Percentiles rank a stretch among this genome's conserved stretches.
Evolutionary conservation across 2,329 filamentous ascomycete genomes (phyloP).

Genomic region (Byssothecium circinans): DNA sequence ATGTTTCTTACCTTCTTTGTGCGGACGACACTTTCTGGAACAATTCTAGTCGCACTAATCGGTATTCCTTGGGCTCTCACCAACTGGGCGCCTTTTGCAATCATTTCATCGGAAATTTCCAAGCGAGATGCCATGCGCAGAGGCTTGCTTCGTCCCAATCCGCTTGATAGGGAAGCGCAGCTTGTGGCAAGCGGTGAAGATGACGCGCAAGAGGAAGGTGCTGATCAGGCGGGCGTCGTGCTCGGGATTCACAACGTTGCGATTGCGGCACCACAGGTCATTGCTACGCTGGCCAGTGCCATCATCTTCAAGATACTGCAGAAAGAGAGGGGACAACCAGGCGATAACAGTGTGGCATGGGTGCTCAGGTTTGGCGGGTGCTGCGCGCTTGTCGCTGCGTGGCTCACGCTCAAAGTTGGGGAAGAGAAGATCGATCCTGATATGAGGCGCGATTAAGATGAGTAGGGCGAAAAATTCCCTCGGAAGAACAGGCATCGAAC

Average conservation of each 20-base stretch:
- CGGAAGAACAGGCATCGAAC: background rate
- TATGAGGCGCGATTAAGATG: background rate
- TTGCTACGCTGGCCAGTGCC: constrained; percentile 82
- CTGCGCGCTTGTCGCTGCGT: constrained; percentile 76
- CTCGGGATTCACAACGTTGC: constrained; percentile 96
- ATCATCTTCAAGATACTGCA: constrained; percentile 83
- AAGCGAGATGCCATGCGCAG: constrained; percentile 72
- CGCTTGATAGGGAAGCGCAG: constrained; percentile 43
- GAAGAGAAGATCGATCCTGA: constrained; percentile 54
- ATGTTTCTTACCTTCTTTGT: constrained; percentile 87
- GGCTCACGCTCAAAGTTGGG: constrained; percentile 67
- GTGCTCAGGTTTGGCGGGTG: constrained; percentile 82
- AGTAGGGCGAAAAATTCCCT: background rate
- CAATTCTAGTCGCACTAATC: constrained; percentile 74
- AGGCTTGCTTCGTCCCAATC: constrained; percentile 46
- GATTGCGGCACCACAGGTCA: constrained; percentile 86
- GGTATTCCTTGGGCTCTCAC: constrained; percentile 92
- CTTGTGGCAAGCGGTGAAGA: constrained; percentile 50
- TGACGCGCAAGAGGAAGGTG: constrained; percentile 58
- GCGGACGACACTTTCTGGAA: constrained; percentile 69
- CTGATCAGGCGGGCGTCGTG: constrained; percentile 84
- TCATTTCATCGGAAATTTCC: constrained; percentile 90
- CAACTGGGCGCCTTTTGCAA: constrained; percentile 91
- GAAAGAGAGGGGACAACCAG: constrained; percentile 80
- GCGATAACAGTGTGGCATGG: constrained; percentile 84